Conservation (phyloP, 2,329 filamentous ascomycete genomes). For the Colletotrichum noveboracense region DNA sequence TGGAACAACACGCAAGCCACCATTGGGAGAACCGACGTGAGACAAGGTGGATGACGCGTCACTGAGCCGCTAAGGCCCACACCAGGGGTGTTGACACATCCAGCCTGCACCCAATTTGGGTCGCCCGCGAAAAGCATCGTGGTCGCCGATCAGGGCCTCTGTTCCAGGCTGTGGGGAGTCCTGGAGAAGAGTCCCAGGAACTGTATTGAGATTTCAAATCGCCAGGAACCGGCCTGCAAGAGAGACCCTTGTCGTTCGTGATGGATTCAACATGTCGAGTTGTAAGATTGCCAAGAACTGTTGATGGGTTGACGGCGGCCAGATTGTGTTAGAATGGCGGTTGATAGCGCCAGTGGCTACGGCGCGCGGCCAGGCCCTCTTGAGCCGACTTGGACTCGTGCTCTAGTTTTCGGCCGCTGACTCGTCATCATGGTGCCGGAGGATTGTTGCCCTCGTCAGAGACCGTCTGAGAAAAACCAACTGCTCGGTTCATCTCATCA, state of each 20-base stretch:
- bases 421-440: slow-evolving; percentile 11
- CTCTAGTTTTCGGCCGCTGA: neutral
- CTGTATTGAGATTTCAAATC: neutral
- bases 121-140: neutral
- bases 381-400: neutral
- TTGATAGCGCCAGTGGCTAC: neutral
- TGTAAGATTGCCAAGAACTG: neutral
- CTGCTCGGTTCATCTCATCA: slow-evolving; percentile 16
- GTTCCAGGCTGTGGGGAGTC: slow-evolving; percentile 10
- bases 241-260: neutral
- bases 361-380: neutral
- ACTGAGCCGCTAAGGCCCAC: slow-evolving; percentile 14
- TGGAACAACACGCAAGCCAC: slow-evolving; percentile 23
- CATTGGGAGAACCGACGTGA: slow-evolving; percentile 16
- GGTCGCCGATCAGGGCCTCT: slow-evolving; percentile 7
- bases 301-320: neutral
- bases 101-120: neutral
- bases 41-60: slow-evolving; percentile 23
- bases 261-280: neutral
- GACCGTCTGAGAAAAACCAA: neutral
- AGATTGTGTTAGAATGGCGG: neutral
- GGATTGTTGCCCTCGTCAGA: neutral
- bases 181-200: neutral
- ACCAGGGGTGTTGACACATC: slow-evolving; percentile 3
- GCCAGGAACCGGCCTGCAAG: neutral